Conservation (phyloP, 2,329 filamentous ascomycete genomes). For the Botrytis cinerea region DNA sequence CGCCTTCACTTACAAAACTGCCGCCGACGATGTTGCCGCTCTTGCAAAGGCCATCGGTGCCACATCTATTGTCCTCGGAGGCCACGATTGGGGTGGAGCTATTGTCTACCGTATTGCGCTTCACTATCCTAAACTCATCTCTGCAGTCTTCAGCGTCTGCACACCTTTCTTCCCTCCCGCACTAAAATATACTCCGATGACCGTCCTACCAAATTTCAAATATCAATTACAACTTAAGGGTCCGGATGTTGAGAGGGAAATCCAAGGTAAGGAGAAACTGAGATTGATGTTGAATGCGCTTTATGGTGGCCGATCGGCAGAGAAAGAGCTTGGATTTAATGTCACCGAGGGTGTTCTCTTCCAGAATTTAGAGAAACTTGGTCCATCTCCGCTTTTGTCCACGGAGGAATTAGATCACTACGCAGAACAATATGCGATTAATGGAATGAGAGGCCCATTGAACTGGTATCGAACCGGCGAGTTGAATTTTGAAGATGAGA, state of each 20-base stretch:
- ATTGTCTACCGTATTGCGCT: slow-evolving; percentile 74
- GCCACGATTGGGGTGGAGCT: slow-evolving; percentile 85
- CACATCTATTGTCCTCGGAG: slow-evolving; percentile 73
- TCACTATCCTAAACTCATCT: slow-evolving; percentile 72
- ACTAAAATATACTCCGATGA: slow-evolving; percentile 54
- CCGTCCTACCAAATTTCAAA: slow-evolving; percentile 64
- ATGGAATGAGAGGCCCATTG: slow-evolving; percentile 75
- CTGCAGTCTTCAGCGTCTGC: slow-evolving; percentile 76
- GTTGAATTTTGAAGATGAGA: slow-evolving; percentile 77
- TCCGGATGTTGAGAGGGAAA: slow-evolving; percentile 61
- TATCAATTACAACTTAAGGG: slow-evolving; percentile 84
- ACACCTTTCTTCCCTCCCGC: slow-evolving; percentile 68
- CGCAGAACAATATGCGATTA: slow-evolving; percentile 66
- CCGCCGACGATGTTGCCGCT: slow-evolving; percentile 73
- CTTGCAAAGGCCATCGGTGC: slow-evolving; percentile 57
- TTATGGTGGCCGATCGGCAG: slow-evolving; percentile 64
- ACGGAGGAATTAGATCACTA: slow-evolving; percentile 78
- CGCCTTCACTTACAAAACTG: slow-evolving; percentile 71
- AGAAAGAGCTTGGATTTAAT: slow-evolving; percentile 59
- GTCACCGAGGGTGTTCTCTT: slow-evolving; percentile 63
- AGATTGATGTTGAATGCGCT: slow-evolving; percentile 69
- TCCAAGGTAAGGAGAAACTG: slow-evolving; percentile 62
- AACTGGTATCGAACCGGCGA: slow-evolving; percentile 84
- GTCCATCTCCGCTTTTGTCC: slow-evolving; percentile 59
- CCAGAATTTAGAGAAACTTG: slow-evolving; percentile 60